A percentile compares a stretch with the other conserved stretches of the same genome.
These are phyloP conservation scores for Camellia oleifera DNA, from an alignment of 179 eudicot species.

Conservation along the genomic window DNA sequence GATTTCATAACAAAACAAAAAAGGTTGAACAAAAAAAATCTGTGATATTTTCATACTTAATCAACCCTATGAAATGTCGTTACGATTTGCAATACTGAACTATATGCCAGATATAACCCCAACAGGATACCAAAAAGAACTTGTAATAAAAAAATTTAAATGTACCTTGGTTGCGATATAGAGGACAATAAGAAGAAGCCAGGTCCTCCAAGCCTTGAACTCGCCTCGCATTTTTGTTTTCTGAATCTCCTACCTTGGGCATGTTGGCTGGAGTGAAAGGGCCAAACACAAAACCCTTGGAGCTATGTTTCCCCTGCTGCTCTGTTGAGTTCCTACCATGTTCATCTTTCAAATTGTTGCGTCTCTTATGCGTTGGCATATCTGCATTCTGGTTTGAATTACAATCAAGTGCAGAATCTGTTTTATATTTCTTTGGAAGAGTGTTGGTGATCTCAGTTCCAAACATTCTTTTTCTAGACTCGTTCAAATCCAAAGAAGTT, in stretches of 20 bases:
- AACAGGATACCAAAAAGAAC: neutral
- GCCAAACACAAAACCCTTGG: conserved; percentile 52
- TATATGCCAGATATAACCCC: neutral
- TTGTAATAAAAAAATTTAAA: neutral
- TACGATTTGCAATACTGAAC: neutral
- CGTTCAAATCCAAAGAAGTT: conserved; percentile 21
- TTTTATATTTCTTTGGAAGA: conserved; percentile 38
- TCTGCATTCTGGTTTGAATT: conserved; percentile 13
- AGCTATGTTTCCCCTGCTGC: conserved; percentile 21
- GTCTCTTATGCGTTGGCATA: conserved; percentile 7
- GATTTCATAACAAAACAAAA: neutral
- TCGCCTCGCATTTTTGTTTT: conserved; percentile 18
- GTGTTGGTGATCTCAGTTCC: conserved; percentile 64
- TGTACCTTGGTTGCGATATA: conserved; percentile 64
- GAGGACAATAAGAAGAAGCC: conserved; percentile 48
- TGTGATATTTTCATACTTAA: neutral
- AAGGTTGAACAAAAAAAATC: neutral
- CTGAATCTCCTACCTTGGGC: conserved; percentile 24
- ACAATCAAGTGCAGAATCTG: conserved; percentile 17
- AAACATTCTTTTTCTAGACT: conserved; percentile 48
- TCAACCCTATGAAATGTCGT: neutral
- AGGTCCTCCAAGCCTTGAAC: conserved; percentile 45
- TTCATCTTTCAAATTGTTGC: conserved; percentile 4
- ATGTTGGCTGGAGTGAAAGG: conserved; percentile 55
- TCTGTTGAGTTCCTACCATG: conserved; percentile 16